A percentile compares a stretch with the other conserved stretches of the same genome.
phyloP scores from a whole-genome alignment of 2,329 filamentous ascomycete genomes.

The Hypoxylon sp. region DNA sequence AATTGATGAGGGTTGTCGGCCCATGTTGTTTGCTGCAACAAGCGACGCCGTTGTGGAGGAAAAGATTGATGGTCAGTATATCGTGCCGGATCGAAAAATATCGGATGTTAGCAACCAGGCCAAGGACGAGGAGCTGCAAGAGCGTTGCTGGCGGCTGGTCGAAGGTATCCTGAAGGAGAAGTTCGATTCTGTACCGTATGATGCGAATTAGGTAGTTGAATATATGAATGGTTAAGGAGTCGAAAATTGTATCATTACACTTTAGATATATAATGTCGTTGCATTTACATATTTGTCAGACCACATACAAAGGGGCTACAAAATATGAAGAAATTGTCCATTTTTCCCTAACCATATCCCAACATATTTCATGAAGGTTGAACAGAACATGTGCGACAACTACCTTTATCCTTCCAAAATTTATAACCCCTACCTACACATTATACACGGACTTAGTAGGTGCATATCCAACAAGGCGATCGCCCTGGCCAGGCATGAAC shows the following conservation, averaged over 20 bases:
- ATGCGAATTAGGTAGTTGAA: neutral
- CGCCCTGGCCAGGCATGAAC: conserved; percentile 33
- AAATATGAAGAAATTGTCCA: no score
- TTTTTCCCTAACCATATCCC: no score
- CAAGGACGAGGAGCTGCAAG: conserved; percentile 59
- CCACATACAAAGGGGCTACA: no score
- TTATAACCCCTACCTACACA: neutral
- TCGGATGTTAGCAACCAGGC: conserved; percentile 60
- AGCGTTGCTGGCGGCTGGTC: conserved; percentile 63
- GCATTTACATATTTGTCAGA: no score
- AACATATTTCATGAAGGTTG: no score
- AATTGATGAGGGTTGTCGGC: conserved; percentile 62
- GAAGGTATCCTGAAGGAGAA: conserved; percentile 61
- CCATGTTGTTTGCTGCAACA: conserved; percentile 64
- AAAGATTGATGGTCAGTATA: conserved; percentile 63
- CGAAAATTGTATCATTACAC: no score
- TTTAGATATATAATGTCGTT: no score
- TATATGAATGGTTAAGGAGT: no score
- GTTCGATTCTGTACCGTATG: conserved; percentile 38
- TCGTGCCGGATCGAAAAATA: conserved; percentile 65
- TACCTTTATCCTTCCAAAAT: neutral
- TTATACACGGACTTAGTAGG: conserved; percentile 27
- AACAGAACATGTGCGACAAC: no score
- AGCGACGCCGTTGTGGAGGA: conserved; percentile 60
- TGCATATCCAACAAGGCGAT: conserved; percentile 30